Conservation (phyloP, 306 rosid genomes). For the Glycine soja region DNA sequence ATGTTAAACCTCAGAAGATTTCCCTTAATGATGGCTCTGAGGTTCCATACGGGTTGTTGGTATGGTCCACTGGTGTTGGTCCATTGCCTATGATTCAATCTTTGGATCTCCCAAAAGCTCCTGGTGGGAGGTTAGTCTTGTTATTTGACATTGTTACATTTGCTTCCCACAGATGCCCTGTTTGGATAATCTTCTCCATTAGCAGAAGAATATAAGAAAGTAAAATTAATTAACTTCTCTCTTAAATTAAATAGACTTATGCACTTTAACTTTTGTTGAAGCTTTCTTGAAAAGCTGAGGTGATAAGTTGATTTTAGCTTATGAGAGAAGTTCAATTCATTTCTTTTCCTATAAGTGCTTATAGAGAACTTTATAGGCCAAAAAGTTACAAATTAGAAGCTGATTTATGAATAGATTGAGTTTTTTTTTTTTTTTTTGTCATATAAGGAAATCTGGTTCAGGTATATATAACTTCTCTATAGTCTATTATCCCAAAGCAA, state of each 20-base stretch:
- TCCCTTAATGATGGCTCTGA: constrained; percentile 79
- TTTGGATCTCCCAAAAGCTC: constrained; percentile 74
- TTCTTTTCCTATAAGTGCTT: too few species aligned
- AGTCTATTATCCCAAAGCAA: background rate
- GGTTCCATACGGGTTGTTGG: constrained; percentile 85
- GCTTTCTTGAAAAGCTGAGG: too few species aligned
- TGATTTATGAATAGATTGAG: constrained; percentile 6
- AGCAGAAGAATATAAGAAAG: too few species aligned
- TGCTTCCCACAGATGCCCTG: background rate
- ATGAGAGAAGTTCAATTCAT: too few species aligned
- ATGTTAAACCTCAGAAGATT: constrained; percentile 69
- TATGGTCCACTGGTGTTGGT: constrained; percentile 94
- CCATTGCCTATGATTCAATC: constrained; percentile 73
- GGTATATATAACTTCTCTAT: background rate
- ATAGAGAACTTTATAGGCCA: too few species aligned
- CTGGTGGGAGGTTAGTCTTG: constrained; percentile 74
- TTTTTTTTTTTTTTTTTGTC: background rate
- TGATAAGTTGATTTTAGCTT: too few species aligned
- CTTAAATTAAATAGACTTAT: too few species aligned
- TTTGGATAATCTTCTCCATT: too few species aligned
- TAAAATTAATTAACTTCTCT: too few species aligned
- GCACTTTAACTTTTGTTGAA: too few species aligned
- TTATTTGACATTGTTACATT: constrained; percentile 24
- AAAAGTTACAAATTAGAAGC: background rate
- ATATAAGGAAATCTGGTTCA: constrained; percentile 4